Evolutionary conservation across 225 moss, liverwort and hornwort genomes (phyloP).

Genomic region (Sphagnum tenellum): DNA sequence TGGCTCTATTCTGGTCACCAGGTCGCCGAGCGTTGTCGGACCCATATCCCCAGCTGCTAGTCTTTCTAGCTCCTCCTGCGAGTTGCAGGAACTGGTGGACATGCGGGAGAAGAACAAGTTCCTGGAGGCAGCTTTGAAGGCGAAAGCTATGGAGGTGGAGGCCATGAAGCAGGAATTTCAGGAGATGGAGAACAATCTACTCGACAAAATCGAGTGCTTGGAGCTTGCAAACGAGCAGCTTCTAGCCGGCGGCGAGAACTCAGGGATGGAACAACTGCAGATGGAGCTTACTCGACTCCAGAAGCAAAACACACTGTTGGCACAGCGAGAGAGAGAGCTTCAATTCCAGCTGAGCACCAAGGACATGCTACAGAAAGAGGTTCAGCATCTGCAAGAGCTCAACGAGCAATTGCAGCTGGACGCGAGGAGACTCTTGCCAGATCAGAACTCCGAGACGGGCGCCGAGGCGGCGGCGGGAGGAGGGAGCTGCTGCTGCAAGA

Average conservation of each 20-base stretch:
- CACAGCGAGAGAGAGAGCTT: too few relatives aligned
- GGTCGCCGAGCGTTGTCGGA: constrained; percentile 8
- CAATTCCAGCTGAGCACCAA: too few relatives aligned
- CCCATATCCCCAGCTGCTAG: constrained; percentile 16
- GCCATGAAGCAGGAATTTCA: too few relatives aligned
- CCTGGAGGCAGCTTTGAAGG: constrained; percentile 39
- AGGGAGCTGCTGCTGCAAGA: constrained; percentile 12
- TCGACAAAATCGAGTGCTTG: too few relatives aligned
- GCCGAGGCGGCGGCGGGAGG: constrained; percentile 10
- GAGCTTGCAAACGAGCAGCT: too few relatives aligned
- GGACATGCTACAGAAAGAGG: too few relatives aligned
- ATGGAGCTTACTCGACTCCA: too few relatives aligned
- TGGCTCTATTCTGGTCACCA: constrained; percentile 4
- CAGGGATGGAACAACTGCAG: too few relatives aligned
- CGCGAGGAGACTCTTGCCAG: constrained; percentile 12
- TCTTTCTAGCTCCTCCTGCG: constrained; percentile 36
- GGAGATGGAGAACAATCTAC: too few relatives aligned
- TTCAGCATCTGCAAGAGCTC: too few relatives aligned
- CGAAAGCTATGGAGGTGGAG: constrained; percentile 30
- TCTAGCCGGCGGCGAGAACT: too few relatives aligned
- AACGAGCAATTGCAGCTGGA: constrained; percentile 42
- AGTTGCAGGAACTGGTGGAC: constrained; percentile 30
- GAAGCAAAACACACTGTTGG: too few relatives aligned
- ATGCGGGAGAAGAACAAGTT: constrained; percentile 28
- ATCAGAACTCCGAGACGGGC: constrained; percentile 12